Percentiles rank a stretch among this genome's conserved stretches.
Evolutionary conservation across 345 rosid species (phyloP).

Genomic region (Psidium friedrichsthalianum): DNA sequence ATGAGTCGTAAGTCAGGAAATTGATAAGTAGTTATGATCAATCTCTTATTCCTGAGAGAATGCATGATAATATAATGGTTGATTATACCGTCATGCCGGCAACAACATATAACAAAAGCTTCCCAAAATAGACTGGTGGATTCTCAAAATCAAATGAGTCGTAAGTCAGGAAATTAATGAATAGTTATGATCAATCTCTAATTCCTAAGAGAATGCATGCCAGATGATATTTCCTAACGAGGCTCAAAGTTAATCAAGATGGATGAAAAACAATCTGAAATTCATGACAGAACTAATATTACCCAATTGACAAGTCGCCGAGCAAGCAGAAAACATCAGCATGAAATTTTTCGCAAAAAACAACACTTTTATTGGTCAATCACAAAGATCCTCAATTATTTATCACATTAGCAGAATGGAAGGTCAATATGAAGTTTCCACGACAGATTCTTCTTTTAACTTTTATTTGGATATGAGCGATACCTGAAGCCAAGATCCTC

Average conservation of each 20-base stretch:
- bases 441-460: background rate
- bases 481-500: slow-evolving; percentile 99
- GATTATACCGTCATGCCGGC: background rate
- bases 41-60: no score
- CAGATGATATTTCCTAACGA: background rate
- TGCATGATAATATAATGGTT: background rate
- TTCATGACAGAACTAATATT: background rate
- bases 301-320: background rate
- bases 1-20: background rate
- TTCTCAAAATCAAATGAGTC: background rate
- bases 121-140: background rate
- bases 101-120: background rate
- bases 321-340: background rate
- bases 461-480: background rate
- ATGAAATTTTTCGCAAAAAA: background rate
- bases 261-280: background rate
- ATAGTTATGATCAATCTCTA: background rate
- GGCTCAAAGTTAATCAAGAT: background rate
- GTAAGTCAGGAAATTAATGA: background rate
- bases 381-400: background rate
- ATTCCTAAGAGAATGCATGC: background rate
- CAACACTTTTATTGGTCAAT: background rate
- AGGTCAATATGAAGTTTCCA: background rate
- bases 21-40: no score
- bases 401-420: background rate